Percentiles rank a stretch among this genome's conserved stretches.
Evolutionary conservation across 257 asterid species (phyloP).

Genomic region (Primulina huaijiensis): DNA sequence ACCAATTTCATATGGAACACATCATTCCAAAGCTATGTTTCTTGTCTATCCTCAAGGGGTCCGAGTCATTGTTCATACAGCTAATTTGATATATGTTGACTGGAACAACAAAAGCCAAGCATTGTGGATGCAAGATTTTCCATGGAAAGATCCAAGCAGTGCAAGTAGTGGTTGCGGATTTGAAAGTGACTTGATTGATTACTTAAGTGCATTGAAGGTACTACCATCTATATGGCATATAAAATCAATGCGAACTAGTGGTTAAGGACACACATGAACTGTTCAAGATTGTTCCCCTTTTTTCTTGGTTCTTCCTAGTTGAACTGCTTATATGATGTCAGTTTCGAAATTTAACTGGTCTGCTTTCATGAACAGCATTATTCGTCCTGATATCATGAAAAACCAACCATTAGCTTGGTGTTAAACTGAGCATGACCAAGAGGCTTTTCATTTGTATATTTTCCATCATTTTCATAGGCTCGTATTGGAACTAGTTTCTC

Average conservation of each 20-base stretch:
- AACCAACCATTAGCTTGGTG: neutral
- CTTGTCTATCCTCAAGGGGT: conserved; percentile 91
- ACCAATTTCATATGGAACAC: conserved; percentile 96
- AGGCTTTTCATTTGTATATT: neutral
- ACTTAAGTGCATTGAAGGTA: conserved; percentile 79
- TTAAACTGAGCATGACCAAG: conserved; percentile 13
- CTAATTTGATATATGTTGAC: conserved; percentile 85
- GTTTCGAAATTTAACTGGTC: conserved; percentile 11
- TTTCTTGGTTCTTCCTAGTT: neutral
- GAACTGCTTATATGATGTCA: conserved; percentile 5
- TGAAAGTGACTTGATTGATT: conserved; percentile 84
- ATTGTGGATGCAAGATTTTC: conserved; percentile 99
- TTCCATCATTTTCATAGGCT: neutral
- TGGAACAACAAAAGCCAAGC: conserved; percentile 99
- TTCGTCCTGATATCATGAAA: neutral
- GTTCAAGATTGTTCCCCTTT: conserved; percentile 14
- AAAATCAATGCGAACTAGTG: conserved; percentile 14
- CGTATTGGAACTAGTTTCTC: neutral
- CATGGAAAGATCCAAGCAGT: conserved; percentile 75
- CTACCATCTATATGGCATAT: conserved; percentile 6
- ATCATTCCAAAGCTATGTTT: conserved; percentile 97
- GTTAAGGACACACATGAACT: conserved; percentile 5
- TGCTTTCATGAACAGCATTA: neutral
- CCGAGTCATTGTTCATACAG: conserved; percentile 84
- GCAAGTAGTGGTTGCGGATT: conserved; percentile 54